Evolutionary conservation across 768 basidiomycete genomes (phyloP), one percentile per base, ranked within the genome.

Genomic region (Mycena sanguinolenta): DNA sequence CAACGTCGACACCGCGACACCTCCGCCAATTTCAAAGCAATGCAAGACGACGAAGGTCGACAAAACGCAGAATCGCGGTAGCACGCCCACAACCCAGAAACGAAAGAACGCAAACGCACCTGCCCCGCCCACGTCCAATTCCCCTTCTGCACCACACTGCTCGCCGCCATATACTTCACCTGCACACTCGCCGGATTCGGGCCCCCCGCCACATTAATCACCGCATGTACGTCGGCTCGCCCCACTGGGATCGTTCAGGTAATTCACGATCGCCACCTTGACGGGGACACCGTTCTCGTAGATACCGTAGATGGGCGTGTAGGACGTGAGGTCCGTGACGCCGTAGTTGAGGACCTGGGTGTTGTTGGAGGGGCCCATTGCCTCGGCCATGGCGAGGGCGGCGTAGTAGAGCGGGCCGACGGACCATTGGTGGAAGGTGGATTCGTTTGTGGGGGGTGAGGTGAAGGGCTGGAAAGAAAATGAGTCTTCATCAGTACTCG

Each of bases 221-320:
- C 52, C 14, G 28, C 52, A 17, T 28, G 28, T 16, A 53, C 52
- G 16, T 25, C 19, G n/a, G 28, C n/a, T 53, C 19, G 65, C 84
- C 46, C 86, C 86, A 4, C 77, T 78, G 0, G 77, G 44, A 68
- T 88, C 86, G 32, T 77, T 75, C 32, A 86, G 76, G 69, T 79
- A 89, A 78, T 89, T 89, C 81, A 89, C 79, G 32, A 87, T 72
- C 12, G 81, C 84, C 6, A 87, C 72, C 13, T 54, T 83, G 78
- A 9, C 79, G 74, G 9, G 85, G 82, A 49, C 49, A 32, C 65
- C 65, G 58, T 67, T 67, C 46, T 67, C 65, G 58, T 67, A 59
- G 57, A 67, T 79, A 77, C 82, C 84, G 73, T 88, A 89, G 0
- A 77, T 84, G 5, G 87, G 86, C 32, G 82, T 84, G 72, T 76